Percentiles rank a stretch among this genome's conserved stretches.
Evolutionary conservation across 331 rosid genomes (phyloP).

Genomic region (Cydonia oblonga): DNA sequence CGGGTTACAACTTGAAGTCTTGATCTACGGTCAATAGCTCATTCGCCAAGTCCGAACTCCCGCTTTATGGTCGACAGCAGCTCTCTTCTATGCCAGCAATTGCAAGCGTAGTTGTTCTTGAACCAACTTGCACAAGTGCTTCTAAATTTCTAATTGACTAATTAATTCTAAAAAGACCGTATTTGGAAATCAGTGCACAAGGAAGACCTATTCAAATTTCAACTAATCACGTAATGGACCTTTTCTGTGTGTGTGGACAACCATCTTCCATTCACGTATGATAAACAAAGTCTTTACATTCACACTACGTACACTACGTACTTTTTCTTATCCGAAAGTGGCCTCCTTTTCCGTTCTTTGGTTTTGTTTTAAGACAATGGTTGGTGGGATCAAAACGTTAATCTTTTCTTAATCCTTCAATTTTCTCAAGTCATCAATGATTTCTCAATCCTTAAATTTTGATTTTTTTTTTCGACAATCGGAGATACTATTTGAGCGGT

Average conservation of each 20-base stretch:
- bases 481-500: background rate
- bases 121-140: background rate
- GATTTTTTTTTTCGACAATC: background rate
- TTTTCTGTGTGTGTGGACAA: background rate
- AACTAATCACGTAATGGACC: background rate
- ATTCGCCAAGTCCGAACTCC: no score
- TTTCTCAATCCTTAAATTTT: background rate
- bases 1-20: no score
- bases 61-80: no score
- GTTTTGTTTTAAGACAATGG: background rate
- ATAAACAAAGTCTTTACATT: background rate
- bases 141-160: background rate
- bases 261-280: background rate
- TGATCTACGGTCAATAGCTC: no score
- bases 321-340: background rate
- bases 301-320: no score
- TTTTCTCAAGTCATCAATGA: background rate
- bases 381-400: background rate
- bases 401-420: background rate
- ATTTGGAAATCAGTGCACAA: background rate
- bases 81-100: no score
- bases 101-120: background rate
- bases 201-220: background rate
- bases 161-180: background rate
- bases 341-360: background rate